A percentile compares a stretch with the other conserved stretches of the same genome.
phyloP scores from a whole-genome alignment of 73 alveolate species.

The Tetrahymena thermophila region DNA sequence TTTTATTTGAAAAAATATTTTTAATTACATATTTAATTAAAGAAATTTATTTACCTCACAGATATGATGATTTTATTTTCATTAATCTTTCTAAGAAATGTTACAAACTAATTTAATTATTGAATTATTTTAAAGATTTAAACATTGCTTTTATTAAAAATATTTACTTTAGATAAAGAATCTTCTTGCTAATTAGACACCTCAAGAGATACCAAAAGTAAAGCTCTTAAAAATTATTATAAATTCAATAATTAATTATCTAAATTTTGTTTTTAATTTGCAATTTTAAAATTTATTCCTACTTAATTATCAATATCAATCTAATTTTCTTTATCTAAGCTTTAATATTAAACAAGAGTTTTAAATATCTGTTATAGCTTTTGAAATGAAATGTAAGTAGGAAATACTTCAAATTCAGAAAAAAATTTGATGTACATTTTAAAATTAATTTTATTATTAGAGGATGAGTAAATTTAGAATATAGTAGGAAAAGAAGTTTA shows the following conservation, averaged over 20 bases:
- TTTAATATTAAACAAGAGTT: not conserved
- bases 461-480: not conserved
- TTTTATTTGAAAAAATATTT: not conserved
- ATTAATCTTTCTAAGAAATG: not conserved
- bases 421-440: not conserved
- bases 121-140: not conserved
- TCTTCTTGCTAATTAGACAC: not conserved
- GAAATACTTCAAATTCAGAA: not conserved
- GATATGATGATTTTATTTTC: not conserved
- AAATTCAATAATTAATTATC: not conserved
- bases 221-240: not conserved
- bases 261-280: not conserved
- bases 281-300: not conserved
- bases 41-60: not conserved
- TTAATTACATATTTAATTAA: not conserved
- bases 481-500: not conserved
- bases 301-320: not conserved
- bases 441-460: not conserved
- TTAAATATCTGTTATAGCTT: not conserved
- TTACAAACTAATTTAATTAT: not conserved
- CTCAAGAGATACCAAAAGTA: not conserved
- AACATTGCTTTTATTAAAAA: not conserved
- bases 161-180: not conserved
- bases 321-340: not conserved
- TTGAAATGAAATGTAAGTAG: not conserved